Evolutionary conservation across 176 grass and related monocot genomes (phyloP).

Genomic region (Aegilops tauschii): DNA sequence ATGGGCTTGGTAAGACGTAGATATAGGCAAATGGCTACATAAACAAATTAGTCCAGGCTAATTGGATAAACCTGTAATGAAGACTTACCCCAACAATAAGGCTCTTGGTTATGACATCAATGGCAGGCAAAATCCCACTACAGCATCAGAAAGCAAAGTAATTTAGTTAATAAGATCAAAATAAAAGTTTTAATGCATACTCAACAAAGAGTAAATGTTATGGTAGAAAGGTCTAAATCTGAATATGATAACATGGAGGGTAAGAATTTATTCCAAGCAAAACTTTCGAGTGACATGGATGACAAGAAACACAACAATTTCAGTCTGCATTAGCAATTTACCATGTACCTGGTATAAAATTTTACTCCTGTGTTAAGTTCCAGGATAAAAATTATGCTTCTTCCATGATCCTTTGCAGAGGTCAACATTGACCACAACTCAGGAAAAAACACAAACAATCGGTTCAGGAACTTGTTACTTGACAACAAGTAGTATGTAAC

Average conservation of each 20-base stretch:
- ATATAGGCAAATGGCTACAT: neutral
- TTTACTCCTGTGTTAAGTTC: neutral
- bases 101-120: constrained; percentile 71
- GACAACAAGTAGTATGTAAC: neutral
- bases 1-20: neutral
- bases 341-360: neutral
- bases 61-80: neutral
- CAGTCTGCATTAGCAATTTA: neutral
- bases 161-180: constrained; percentile 30
- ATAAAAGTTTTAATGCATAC: neutral
- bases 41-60: neutral
- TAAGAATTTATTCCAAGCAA: neutral
- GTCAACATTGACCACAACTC: neutral
- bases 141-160: constrained; percentile 36
- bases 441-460: neutral
- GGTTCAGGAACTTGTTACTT: neutral
- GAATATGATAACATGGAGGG: neutral
- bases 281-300: neutral
- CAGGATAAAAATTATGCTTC: constrained; percentile 1
- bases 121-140: constrained; percentile 94
- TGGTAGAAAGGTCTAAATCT: neutral
- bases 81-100: constrained; percentile 85
- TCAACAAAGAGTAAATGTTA: neutral
- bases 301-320: constrained; percentile 6
- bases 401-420: neutral